Base-by-base conservation (phyloP, 179 eudicot species). In the Sideroxylon spinosum region DNA sequence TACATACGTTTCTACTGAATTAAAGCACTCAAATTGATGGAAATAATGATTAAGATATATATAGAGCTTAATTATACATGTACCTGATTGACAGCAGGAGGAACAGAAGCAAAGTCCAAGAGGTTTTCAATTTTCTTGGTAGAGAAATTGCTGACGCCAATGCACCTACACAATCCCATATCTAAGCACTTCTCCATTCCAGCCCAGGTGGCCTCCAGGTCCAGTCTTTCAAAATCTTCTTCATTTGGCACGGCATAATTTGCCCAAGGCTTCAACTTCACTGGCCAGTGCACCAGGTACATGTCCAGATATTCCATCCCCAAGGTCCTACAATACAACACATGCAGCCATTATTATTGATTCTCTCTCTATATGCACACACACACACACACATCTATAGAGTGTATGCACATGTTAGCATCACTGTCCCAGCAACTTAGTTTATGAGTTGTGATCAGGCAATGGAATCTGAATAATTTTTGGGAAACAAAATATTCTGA, bases 261-360 rank as follows among this genome's bases (percentile, higher is more conserved):
- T 4, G 81, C 90, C 89, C 91, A 84, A 69, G 88, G 80, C 77
- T 87, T 88, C 80, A 90, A 78, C 28, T 79, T 82, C 65, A 87
- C 85, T 4, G 93, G 93, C 93, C 93, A 90, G 71, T 90, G 93
- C 77, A 90, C 89, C 84, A 90, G 61, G 78, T 84, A 90, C 86
- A 90, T 73, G 88, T 90, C 92, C 78, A 89, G 74, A 32, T 90
- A 90, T 61, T 90, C 92, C 92, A 90, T 63, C 20, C 84, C 83
- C 29, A 87, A 68, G 12, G 78, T 89, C 88, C 93, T 90, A 83
- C 59, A 52, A 53, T 8, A n/a, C 37, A 29, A 37, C 44, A 37
- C 44, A 37, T 37, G 44, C 44, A 37, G 44, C 17, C 16, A 55
- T 55, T 55, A 55, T 55, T 55, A 55, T 17, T 55, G 19, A 4